Percentiles rank a stretch among this genome's conserved stretches.
Conservation (phyloP, 441 rosid species). For the Gossypium lobatum region DNA sequence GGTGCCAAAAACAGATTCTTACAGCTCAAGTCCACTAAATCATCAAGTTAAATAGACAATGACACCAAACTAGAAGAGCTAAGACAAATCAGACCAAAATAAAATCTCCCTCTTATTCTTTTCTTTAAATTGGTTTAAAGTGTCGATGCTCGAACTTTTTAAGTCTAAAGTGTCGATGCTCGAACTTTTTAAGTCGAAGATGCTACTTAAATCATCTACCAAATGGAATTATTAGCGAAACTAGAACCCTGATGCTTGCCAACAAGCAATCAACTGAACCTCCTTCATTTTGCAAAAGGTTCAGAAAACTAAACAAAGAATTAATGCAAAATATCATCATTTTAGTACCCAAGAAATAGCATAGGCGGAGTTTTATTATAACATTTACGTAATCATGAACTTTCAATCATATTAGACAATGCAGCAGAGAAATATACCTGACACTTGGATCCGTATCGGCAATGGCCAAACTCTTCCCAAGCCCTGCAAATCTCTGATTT, state of each 20-base stretch:
- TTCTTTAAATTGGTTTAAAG: neutral
- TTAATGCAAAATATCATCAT: neutral
- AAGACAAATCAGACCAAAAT: neutral
- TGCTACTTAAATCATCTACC: too few relatives aligned
- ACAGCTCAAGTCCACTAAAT: slow-evolving; percentile 11
- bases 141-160: too few relatives aligned
- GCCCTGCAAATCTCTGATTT: slow-evolving; percentile 37
- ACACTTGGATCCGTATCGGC: slow-evolving; percentile 29
- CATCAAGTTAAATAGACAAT: neutral
- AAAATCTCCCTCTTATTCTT: neutral
- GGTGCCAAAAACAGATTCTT: neutral
- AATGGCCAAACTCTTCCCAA: slow-evolving; percentile 39
- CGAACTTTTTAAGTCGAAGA: too few relatives aligned
- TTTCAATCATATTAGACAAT: neutral
- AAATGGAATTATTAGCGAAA: neutral
- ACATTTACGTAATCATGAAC: neutral
- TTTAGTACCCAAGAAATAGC: neutral
- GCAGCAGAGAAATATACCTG: slow-evolving; percentile 34
- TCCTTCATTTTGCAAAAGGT: neutral
- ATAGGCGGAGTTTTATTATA: neutral
- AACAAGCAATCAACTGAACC: neutral
- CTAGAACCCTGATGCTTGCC: neutral
- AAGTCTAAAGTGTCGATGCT: too few relatives aligned
- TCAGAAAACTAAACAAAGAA: neutral
- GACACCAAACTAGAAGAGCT: neutral